A percentile compares a stretch with the other conserved stretches of the same genome.
These are phyloP conservation scores for Rosa hybrid DNA, from an alignment of 331 rosid species.

Conservation along the genomic window DNA sequence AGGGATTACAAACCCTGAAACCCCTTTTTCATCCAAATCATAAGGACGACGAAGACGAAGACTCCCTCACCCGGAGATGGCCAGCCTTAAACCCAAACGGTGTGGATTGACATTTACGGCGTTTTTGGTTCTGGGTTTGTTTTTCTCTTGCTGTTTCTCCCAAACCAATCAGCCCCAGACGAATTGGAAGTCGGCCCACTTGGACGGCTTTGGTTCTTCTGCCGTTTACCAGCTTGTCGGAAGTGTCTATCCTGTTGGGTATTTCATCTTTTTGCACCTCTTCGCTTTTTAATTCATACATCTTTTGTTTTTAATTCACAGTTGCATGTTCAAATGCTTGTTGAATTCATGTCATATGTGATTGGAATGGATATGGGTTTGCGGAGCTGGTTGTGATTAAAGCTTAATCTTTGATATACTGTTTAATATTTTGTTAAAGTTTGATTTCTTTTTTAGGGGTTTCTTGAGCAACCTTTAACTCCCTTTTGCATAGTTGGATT, in stretches of 20 bases:
- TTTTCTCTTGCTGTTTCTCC: conserved; percentile 33
- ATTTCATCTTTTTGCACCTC: conserved; percentile 11
- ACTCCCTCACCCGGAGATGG: neutral
- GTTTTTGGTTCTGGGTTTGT: conserved; percentile 27
- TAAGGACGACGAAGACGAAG: neutral
- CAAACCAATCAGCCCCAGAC: conserved; percentile 26
- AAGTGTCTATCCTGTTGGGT: conserved; percentile 86
- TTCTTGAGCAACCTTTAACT: neutral
- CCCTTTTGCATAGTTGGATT: neutral
- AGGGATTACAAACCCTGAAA: neutral
- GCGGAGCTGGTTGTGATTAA: neutral
- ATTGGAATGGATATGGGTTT: neutral
- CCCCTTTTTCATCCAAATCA: neutral
- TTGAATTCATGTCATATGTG: neutral
- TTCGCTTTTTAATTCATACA: neutral
- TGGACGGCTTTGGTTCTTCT: conserved; percentile 26
- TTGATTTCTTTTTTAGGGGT: neutral
- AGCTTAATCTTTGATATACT: neutral
- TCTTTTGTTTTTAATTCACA: neutral
- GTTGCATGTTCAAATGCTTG: neutral
- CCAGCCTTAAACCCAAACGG: too few species aligned
- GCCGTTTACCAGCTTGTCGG: conserved; percentile 46
- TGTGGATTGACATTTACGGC: conserved; percentile 9
- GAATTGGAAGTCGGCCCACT: neutral
- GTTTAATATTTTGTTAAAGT: neutral